Percentiles rank a stretch among this genome's conserved stretches.
These are phyloP conservation scores for Penicillium cataractarum DNA, from an alignment of 495 filamentous ascomycete species.

Conservation along the genomic window DNA sequence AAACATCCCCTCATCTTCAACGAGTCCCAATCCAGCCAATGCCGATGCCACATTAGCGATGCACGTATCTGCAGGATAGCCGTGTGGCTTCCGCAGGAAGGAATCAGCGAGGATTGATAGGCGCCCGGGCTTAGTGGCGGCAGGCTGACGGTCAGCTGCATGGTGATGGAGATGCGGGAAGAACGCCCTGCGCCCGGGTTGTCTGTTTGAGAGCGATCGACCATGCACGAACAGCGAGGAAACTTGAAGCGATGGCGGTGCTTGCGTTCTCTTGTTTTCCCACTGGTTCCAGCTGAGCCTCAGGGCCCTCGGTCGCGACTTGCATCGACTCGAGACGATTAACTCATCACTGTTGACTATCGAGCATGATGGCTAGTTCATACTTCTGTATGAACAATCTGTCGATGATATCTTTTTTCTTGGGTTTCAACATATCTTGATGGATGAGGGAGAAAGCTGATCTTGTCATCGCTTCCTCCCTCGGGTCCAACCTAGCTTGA, in stretches of 20 bases:
- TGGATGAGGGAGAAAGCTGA: constrained; percentile 1
- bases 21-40: neutral
- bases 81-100: neutral
- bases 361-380: neutral
- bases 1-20: neutral
- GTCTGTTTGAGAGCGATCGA: neutral
- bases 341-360: neutral
- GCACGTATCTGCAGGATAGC: neutral
- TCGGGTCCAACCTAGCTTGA: neutral
- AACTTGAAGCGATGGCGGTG: neutral
- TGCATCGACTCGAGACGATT: neutral
- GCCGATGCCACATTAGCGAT: neutral
- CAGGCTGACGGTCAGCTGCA: neutral
- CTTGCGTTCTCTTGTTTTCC: neutral
- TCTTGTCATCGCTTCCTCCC: neutral
- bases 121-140: neutral
- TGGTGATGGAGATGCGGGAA: neutral
- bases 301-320: neutral
- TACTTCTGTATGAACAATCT: neutral
- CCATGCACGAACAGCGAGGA: neutral
- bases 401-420: neutral
- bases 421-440: neutral
- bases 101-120: neutral
- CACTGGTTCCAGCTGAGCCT: neutral
- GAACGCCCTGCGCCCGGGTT: neutral